phyloP scores from a whole-genome alignment of 1,284 basidiomycete species.

The Cutaneotrichosporon sp. region DNA sequence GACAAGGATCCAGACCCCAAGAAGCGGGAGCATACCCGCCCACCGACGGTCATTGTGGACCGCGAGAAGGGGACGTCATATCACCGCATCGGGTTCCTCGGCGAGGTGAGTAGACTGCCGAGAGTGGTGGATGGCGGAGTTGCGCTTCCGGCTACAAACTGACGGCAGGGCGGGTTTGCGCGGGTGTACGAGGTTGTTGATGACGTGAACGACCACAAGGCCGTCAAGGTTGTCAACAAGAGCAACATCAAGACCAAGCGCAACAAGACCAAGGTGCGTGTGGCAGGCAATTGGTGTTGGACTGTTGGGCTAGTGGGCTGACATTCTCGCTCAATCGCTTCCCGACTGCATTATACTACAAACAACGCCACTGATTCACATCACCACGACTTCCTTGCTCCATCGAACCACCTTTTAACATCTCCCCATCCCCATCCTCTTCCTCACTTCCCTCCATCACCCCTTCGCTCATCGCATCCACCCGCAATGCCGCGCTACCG shows the following conservation, averaged over 20 bases:
- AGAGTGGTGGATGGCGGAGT: not conserved
- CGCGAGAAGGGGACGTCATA: slow-evolving; percentile 63
- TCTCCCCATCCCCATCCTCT: too few relatives aligned
- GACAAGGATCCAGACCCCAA: slow-evolving; percentile 33
- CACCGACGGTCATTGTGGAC: slow-evolving; percentile 75
- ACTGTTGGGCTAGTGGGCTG: not conserved
- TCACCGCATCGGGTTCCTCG: slow-evolving; percentile 73
- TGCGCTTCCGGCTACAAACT: too few relatives aligned
- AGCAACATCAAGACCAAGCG: slow-evolving; percentile 82
- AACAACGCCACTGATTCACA: not conserved
- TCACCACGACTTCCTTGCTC: not conserved
- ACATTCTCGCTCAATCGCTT: not conserved
- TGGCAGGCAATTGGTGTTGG: not conserved
- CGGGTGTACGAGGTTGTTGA: slow-evolving; percentile 87
- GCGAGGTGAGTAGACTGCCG: slow-evolving; percentile 66
- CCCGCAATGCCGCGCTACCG: not conserved
- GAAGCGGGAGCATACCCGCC: slow-evolving; percentile 76
- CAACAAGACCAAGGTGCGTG: slow-evolving; percentile 83
- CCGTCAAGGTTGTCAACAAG: slow-evolving; percentile 88
- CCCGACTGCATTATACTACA: not conserved
- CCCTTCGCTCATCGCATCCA: not conserved
- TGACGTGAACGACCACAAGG: slow-evolving; percentile 62
- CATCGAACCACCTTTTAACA: not conserved
- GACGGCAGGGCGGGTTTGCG: slow-evolving; percentile 77
- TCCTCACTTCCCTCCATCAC: not conserved